Percentiles rank a stretch among this genome's conserved stretches.
These are phyloP conservation scores for Hymenoscyphus fraxineus DNA, from an alignment of 2,329 filamentous ascomycete species.

Conservation along the genomic window DNA sequence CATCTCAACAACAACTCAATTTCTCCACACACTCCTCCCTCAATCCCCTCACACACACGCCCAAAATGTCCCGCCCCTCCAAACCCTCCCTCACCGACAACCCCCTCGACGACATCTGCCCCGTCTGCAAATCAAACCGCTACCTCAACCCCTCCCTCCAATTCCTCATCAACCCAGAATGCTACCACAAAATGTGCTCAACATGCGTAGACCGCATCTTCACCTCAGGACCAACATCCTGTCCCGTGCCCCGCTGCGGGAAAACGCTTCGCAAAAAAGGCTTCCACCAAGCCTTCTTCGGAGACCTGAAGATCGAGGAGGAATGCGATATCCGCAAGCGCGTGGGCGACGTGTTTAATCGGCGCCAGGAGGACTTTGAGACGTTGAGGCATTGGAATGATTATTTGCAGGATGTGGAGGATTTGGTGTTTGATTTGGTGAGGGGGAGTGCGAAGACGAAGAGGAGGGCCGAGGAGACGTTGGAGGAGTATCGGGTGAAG, in stretches of 20 bases:
- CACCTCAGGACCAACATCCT: conserved; percentile 84
- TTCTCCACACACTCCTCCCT: not conserved
- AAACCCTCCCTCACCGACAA: conserved; percentile 21
- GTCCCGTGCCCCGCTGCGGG: conserved; percentile 84
- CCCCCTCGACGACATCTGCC: conserved; percentile 68
- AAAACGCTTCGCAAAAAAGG: conserved; percentile 80
- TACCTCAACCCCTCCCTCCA: conserved; percentile 93
- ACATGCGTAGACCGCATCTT: conserved; percentile 95
- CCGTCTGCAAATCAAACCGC: conserved; percentile 92
- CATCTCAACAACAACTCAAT: conserved; percentile 9
- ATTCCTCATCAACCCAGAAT: conserved; percentile 96
- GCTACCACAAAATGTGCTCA: conserved; percentile 98
- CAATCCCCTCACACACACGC: conserved; percentile 5
- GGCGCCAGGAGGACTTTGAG: conserved; percentile 86
- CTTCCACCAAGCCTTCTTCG: conserved; percentile 87
- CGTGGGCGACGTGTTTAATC: conserved; percentile 80
- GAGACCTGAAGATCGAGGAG: conserved; percentile 80
- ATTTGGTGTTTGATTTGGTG: conserved; percentile 84
- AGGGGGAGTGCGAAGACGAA: conserved; percentile 58
- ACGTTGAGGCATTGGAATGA: conserved; percentile 81
- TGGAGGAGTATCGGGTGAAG: conserved; percentile 68
- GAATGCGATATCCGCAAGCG: conserved; percentile 88
- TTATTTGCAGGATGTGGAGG: conserved; percentile 90
- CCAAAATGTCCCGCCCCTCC: conserved; percentile 23
- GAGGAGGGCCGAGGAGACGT: conserved; percentile 44